Evolutionary conservation across 768 basidiomycete genomes (phyloP).

Genomic region (Candolleomyces efflorescens): DNA sequence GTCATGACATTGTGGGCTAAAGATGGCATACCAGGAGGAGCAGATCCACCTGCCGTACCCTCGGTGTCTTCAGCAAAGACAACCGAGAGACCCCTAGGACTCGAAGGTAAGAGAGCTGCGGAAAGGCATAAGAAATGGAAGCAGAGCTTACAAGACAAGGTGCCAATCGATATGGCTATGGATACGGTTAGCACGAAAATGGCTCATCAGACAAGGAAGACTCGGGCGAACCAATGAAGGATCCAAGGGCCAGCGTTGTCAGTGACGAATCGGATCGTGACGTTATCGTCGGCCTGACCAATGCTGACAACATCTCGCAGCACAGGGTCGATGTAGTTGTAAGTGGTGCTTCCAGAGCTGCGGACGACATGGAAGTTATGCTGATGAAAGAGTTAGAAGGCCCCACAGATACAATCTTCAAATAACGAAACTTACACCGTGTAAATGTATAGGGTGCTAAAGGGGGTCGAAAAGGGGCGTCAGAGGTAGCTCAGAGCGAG

Average conservation of each 20-base stretch:
- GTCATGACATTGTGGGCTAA: too few relatives aligned
- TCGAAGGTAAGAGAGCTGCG: too few relatives aligned
- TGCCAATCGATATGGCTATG: slow-evolving; percentile 42
- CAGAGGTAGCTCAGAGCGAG: not conserved
- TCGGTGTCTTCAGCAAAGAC: too few relatives aligned
- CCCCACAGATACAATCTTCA: too few relatives aligned
- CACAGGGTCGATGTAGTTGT: slow-evolving; percentile 22
- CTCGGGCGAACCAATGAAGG: slow-evolving; percentile 33
- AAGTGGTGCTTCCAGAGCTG: not conserved
- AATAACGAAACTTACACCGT: slow-evolving; percentile 14
- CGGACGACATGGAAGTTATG: slow-evolving; percentile 23
- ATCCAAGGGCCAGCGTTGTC: slow-evolving; percentile 46
- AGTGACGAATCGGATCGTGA: slow-evolving; percentile 55
- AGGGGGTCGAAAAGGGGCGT: not conserved
- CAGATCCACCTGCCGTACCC: too few relatives aligned
- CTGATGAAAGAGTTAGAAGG: too few relatives aligned
- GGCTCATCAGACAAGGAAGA: too few relatives aligned
- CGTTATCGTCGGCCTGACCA: slow-evolving; percentile 19
- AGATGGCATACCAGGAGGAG: too few relatives aligned
- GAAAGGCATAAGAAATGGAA: too few relatives aligned
- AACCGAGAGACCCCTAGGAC: too few relatives aligned
- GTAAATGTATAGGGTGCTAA: slow-evolving; percentile 43
- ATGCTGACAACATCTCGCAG: slow-evolving; percentile 27
- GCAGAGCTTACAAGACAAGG: slow-evolving; percentile 24
- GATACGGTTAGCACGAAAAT: too few relatives aligned